Conservation (phyloP, 1,284 basidiomycete genomes). For the Ganoderma boninense region DNA sequence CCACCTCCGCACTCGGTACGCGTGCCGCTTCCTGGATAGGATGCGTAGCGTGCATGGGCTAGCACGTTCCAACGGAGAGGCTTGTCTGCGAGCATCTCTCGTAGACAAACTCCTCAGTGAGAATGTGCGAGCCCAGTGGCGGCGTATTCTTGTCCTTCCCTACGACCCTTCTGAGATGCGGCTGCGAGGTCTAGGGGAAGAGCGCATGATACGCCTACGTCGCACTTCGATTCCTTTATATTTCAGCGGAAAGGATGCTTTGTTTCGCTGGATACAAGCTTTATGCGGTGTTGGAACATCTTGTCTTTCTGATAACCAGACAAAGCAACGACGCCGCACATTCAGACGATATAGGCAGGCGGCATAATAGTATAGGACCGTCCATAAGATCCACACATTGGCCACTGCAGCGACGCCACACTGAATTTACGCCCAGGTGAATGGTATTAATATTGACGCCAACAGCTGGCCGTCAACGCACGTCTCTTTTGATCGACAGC, state of each 20-base stretch:
- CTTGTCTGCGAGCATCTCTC: constrained; percentile 1
- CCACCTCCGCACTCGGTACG: too few relatives aligned
- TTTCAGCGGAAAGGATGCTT: not conserved
- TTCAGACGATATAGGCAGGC: not conserved
- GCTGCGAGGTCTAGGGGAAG: too few relatives aligned
- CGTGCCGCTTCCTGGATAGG: not conserved
- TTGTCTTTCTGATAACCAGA: not conserved
- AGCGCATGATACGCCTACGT: too few relatives aligned
- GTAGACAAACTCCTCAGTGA: constrained; percentile 4
- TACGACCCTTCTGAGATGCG: not conserved
- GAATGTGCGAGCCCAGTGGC: not conserved
- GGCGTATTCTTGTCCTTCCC: not conserved
- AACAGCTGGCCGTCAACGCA: too few relatives aligned
- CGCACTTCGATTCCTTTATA: not conserved
- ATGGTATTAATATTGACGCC: too few relatives aligned
- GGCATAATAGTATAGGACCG: not conserved
- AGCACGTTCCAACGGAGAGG: not conserved
- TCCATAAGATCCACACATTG: not conserved
- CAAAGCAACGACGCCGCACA: not conserved
- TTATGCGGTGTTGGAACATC: not conserved
- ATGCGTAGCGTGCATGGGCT: not conserved
- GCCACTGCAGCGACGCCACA: too few relatives aligned
- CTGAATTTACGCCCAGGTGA: too few relatives aligned
- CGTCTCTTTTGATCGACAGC: too few relatives aligned
- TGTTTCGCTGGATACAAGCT: not conserved